Conservation (phyloP, 768 basidiomycete species). For the Hirschioporus abietinus region DNA sequence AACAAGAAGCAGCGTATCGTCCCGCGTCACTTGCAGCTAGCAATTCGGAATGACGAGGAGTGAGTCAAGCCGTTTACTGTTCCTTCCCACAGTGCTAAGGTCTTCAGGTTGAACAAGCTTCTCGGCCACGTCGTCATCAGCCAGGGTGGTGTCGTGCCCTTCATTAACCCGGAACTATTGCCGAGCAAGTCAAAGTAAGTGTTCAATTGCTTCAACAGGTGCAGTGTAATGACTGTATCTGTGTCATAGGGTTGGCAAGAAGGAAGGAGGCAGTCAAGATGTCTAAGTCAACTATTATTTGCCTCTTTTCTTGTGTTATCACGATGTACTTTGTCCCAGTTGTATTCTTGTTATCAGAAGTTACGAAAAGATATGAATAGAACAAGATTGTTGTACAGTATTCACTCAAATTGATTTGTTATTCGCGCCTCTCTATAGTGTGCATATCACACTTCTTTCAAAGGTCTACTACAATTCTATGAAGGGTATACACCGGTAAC, state of each 20-base stretch:
- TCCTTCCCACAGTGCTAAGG: background rate
- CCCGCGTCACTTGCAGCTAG: conserved; percentile 90
- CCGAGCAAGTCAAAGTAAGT: conserved; percentile 38
- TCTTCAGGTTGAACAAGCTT: conserved; percentile 54
- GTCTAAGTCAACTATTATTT: conserved; percentile 27
- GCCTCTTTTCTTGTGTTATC: conserved; percentile 6
- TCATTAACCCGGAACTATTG: conserved; percentile 58
- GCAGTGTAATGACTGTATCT: background rate
- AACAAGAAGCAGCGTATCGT: conserved; percentile 97
- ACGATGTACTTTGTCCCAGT: background rate
- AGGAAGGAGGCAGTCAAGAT: conserved; percentile 37
- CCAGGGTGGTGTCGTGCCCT: conserved; percentile 89
- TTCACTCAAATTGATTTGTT: background rate
- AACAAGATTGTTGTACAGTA: background rate
- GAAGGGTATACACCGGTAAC: background rate
- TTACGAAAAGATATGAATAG: background rate
- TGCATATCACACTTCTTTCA: no score
- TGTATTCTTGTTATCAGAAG: background rate
- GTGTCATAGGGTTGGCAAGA: conserved; percentile 37
- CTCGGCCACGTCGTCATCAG: conserved; percentile 87
- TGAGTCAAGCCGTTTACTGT: conserved; percentile 25
- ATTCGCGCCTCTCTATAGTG: no score
- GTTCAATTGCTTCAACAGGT: background rate
- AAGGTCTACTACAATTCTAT: background rate
- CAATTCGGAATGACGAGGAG: conserved; percentile 94